Base-by-base conservation (phyloP, 2,329 filamentous ascomycete species). In the Balansia obtecta region DNA sequence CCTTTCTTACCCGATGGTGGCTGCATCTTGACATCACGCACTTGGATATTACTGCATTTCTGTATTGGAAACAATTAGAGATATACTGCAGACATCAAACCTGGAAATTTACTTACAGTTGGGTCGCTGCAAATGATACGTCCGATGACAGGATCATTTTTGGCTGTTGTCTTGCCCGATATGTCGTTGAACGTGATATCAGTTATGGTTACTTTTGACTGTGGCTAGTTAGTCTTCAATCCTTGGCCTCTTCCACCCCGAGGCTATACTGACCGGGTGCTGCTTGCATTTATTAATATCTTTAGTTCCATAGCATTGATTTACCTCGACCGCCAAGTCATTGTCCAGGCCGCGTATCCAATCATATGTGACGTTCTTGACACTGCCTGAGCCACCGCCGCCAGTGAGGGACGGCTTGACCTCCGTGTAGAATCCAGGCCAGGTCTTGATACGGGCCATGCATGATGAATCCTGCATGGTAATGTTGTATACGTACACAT, bases 391-490 rank as follows among this genome's bases (percentile, higher is more conserved):
- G 18, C 60, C 60, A 4, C 60, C 82, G n/a, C 82, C 82, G 7
- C 82, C 83, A 57, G 77, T 77, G 4, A 83, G 65, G 0, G 73
- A 72, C 2, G 76, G 72, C 4, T 68, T 56, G 16, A 73, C 61
- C 3, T 40, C 27, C 0, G 52, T 58, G 20, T 56, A 54, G 2
- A 57, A 50, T 6, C 80, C 80, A 0, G 83, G 82, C 83, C 83
- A 87, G 50, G 86, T 82, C 65, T 87, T 87, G 68, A 88, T 86
- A 52, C 83, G 78, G 0, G 83, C 83, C 32, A 80, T 82, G 55
- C 85, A 79, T 49, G 76, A 69, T 2, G 77, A 75, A 57, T 83
- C 79, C 49, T 71, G 70, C 73, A 82, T 77, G 39, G 71, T 73
- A 42, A 74, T 68, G 56, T 82, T 82, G 64, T 74, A 79, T 50